Base-by-base conservation (phyloP, 495 filamentous ascomycete genomes). In the Amniculicola lignicola region DNA sequence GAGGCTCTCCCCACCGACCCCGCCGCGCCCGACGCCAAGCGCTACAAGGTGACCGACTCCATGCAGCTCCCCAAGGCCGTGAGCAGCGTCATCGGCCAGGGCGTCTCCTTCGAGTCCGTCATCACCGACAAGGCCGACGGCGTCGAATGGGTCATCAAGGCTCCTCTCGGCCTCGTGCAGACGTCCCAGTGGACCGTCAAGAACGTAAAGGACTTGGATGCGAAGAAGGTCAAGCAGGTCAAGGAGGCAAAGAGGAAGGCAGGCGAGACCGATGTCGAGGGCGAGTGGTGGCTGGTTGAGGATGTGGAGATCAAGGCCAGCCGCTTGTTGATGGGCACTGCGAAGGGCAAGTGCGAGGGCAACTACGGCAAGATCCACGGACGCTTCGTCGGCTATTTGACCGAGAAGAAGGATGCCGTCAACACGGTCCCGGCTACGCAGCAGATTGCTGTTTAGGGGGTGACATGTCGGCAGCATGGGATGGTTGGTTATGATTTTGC, bases 51-150 rank as follows among this genome's bases (percentile, higher is more conserved):
- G n/a, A 64, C 61, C 0, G 61, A 64, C 45, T 45, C 56, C 51
- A 64, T 64, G 61, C 61, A 64, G 41, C 57, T 64, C 4, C 61
- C 61, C 5, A 55, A 54, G 14, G 61, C 57, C 4, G 57, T 64
- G 0, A 60, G 61, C 57, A 57, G 61, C 41, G 57, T 64, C 0
- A 60, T 56, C 57, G 61, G 61, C 41, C 56, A 51, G 0, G 61
- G 57, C 12, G 61, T 64, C 2, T 42, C 51, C 22, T 64, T 64
- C 29, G 51, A 60, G 24, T 24, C 36, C 4, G 36, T 46, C 23
- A 60, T 64, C 14, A 64, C 61, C 0, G 49, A 64, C 27, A 57
- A 25, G 14, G 57, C 56, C 10, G 48, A 60, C 19, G 57, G 61
- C 14, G 37, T 60, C 21, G 41, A 57, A 27, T 61, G 57, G 61